Evolutionary conservation across 768 basidiomycete species (phyloP), one percentile per base, ranked within the genome.

Genomic region (Mrakia frigida): DNA sequence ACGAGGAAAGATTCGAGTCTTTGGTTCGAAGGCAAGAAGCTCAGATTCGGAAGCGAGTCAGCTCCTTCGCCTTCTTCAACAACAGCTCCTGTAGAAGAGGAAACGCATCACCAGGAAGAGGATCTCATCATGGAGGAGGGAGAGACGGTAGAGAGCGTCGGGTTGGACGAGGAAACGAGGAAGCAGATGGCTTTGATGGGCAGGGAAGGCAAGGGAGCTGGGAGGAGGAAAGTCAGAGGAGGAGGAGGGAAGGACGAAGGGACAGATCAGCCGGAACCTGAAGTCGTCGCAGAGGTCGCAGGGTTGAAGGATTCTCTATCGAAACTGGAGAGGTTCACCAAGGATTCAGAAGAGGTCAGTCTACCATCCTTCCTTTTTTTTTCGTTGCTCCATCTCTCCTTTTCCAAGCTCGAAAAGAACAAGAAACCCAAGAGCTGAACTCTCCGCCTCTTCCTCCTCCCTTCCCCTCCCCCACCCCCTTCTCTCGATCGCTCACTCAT

Each of bases 121-220:
- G 43, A 50, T 28, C n/a, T 4, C 6, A 25, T 28, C 41, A 43
- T 28, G 43, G n/a, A 28, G 14, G 25, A 33, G 18, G n/a, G 52
- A 2, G 69, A 41, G 41, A 9, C 23, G 0, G 46, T 6, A 11
- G 43, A 16, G 18, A n/a, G 68, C 11, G n/a, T 41, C 3, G 39
- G 69, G 50, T 16, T 53, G 28, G 28, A 50, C 69, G 69, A 70
- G 31, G 50, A 46, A n/a, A 70, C 69, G 41, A 46, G 43, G 41
- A 56, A 72, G 70, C 46, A 59, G 70, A 72, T 46, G 70, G 50
- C 35, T 31, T 37, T 56, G 70, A 56, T 56, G 52, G n/a, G 70
- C 5, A n/a, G 56, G 35, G 53, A 21, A 28, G 25, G 53, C 6
- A 28, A 72, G 53, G 53, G 33, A 28, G 25, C 3, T 6, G 25